Evolutionary conservation across 176 grass and related monocot genomes (phyloP), one percentile per base, ranked within the genome.

Genomic region (Musa itinerans): DNA sequence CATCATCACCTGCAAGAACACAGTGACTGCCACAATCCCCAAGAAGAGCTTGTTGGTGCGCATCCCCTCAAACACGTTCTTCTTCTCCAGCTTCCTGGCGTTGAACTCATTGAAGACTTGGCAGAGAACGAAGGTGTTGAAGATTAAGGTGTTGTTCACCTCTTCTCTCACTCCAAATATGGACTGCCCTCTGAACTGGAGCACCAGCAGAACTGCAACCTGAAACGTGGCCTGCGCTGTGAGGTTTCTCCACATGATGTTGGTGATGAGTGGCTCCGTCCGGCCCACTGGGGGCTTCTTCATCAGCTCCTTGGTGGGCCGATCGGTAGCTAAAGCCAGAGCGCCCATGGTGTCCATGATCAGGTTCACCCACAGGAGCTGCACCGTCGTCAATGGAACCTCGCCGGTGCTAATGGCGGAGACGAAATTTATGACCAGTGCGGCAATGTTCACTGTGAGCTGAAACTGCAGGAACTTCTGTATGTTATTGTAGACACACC

Each of bases 31-130:
- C 54, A 96, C 53, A 63, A 96, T 96, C 10, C 43, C 85, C 0
- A 96, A 74, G 80, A 96, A 96, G 75, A 96, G 84, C 75, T 72
- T 73, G 56, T 96, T 96, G 61, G 6, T 43, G 5, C 80, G 54
- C 53, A 92, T 84, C 20, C 86, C 87, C 51, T 88, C 83, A 70
- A 96, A 92, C 19, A 92, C 86, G 56, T 96, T 92, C 82, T 78
- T 85, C 69, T 80, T 64, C 83, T 96, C 83, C 58, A 92, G 74
- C 70, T 92, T 88, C 58, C 89, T 43, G 0, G 87, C 83, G 50
- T 96, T 96, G 85, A 96, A 92, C 78, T 96, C 92, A 29, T 96
- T 92, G 85, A 96, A 96, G 21, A 92, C 89, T 84, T 96, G 92
- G 63, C 80, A 96, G 10, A 96, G 82, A 69, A 96, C 92, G 57